A percentile compares a stretch with the other conserved stretches of the same genome.
These are phyloP conservation scores for Lepidium aucheri DNA, from an alignment of 345 rosid genomes.

Conservation along the genomic window DNA sequence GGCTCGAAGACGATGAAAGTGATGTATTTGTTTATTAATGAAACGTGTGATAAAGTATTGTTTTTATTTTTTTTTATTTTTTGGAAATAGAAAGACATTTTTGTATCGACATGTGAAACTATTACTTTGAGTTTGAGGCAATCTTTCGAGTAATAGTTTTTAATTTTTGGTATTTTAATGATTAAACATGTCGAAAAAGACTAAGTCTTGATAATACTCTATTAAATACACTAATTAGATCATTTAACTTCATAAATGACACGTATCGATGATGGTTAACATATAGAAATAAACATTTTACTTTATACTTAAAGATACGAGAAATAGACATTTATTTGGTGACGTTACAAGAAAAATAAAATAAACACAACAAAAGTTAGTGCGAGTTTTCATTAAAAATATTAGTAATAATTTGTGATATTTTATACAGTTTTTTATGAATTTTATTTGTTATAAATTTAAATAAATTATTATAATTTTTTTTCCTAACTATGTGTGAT, in stretches of 20 bases:
- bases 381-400: too few relatives aligned
- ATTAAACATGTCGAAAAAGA: slow-evolving; percentile 5
- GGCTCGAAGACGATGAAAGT: slow-evolving; percentile 19
- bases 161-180: neutral
- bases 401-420: too few relatives aligned
- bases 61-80: neutral
- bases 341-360: neutral
- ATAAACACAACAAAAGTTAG: too few relatives aligned
- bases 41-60: slow-evolving; percentile 24
- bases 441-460: too few relatives aligned
- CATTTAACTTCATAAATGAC: neutral
- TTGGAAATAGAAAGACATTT: neutral
- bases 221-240: neutral
- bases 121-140: slow-evolving; percentile 16
- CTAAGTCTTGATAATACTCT: neutral
- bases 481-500: too few relatives aligned
- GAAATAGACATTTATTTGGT: slow-evolving; percentile 1
- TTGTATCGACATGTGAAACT: slow-evolving; percentile 13
- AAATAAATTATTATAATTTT: too few relatives aligned
- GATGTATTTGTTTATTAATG: slow-evolving; percentile 9
- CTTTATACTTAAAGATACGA: neutral
- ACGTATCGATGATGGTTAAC: neutral
- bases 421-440: too few relatives aligned
- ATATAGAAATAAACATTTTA: neutral
- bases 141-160: slow-evolving; percentile 9